Conservation (phyloP, 169 alveolate species). For the Plasmodium vivax region DNA sequence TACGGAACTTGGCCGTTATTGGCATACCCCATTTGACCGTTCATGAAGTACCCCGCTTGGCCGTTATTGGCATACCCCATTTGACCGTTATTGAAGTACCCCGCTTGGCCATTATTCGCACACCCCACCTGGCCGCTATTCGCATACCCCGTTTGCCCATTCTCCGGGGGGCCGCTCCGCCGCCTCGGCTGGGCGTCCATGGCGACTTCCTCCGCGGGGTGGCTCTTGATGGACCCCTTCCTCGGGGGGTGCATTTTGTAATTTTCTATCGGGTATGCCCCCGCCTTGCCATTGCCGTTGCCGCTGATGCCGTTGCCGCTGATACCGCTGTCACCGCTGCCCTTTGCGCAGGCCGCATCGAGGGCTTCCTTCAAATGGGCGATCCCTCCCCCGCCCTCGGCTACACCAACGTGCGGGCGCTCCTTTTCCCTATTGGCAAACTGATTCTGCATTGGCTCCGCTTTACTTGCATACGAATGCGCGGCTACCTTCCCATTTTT, state of each 20-base stretch:
- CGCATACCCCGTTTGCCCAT: neutral
- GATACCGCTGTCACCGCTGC: neutral
- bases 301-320: neutral
- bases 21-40: neutral
- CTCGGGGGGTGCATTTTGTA: constrained; percentile 24
- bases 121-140: neutral
- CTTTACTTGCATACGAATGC: neutral
- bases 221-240: constrained; percentile 2
- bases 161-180: neutral
- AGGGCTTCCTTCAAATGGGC: neutral
- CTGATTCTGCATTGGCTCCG: neutral
- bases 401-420: neutral
- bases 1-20: neutral
- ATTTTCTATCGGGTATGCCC: neutral
- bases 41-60: neutral
- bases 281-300: neutral
- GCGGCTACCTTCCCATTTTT: neutral
- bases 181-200: neutral
- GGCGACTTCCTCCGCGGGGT: neutral
- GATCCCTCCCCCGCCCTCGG: neutral
- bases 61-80: neutral
- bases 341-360: neutral
- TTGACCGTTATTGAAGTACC: neutral
- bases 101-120: neutral
- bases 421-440: neutral